Percentiles rank a stretch among this genome's conserved stretches.
phyloP scores from a whole-genome alignment of 345 rosid genomes.

The Odontarrhena argentea region DNA sequence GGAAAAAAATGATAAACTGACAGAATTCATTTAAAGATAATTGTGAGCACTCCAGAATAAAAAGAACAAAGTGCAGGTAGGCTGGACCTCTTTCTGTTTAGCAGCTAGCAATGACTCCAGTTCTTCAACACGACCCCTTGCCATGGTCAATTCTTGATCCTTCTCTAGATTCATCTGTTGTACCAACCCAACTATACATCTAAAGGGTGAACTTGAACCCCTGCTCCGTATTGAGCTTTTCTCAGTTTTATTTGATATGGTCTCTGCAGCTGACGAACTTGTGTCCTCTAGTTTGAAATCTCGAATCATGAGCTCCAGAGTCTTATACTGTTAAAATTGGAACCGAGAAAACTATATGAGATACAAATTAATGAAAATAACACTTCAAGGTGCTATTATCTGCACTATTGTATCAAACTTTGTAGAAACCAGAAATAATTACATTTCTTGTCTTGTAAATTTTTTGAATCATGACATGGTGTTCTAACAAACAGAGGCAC shows the following conservation, averaged over 20 bases:
- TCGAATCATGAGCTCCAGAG: constrained; percentile 72
- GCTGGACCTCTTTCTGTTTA: constrained; percentile 76
- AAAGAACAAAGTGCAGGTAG: constrained; percentile 15
- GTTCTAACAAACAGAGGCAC: constrained; percentile 16
- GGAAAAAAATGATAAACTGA: constrained; percentile 1
- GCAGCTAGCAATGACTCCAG: constrained; percentile 59
- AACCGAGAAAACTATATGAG: constrained; percentile 25
- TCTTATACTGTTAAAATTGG: constrained; percentile 65
- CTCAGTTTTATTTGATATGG: constrained; percentile 53
- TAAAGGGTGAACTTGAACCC: constrained; percentile 93
- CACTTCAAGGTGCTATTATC: constrained; percentile 8
- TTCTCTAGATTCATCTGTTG: constrained; percentile 85
- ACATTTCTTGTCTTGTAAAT: neutral
- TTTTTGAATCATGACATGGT: constrained; percentile 9
- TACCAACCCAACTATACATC: constrained; percentile 84
- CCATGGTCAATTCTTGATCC: constrained; percentile 72
- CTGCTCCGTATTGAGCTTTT: constrained; percentile 59
- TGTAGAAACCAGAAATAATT: neutral
- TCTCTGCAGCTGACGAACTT: constrained; percentile 47
- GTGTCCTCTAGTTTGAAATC: constrained; percentile 60
- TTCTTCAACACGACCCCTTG: constrained; percentile 69
- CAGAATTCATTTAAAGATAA: neutral
- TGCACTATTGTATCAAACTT: constrained; percentile 1
- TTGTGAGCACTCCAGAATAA: constrained; percentile 11
- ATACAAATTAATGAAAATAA: constrained; percentile 14